A percentile compares a stretch with the other conserved stretches of the same genome.
Evolutionary conservation across 2,329 filamentous ascomycete genomes (phyloP).

Genomic region (Arthrobotrys musiformis): DNA sequence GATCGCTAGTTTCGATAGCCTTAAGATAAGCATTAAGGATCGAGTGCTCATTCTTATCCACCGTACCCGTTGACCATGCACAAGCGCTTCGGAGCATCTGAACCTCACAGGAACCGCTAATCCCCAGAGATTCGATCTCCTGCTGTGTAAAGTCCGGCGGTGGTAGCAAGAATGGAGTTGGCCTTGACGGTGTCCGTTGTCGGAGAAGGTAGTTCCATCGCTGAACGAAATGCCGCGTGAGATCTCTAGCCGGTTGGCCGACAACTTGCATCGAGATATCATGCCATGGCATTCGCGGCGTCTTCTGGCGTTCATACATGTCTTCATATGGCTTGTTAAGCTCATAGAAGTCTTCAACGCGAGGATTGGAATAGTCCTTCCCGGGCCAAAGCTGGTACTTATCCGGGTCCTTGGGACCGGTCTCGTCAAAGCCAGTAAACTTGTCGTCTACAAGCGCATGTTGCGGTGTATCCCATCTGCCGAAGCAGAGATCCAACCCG

Average conservation of each 20-base stretch:
- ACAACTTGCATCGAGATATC: slow-evolving; percentile 98
- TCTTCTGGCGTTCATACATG: slow-evolving; percentile 92
- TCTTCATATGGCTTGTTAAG: slow-evolving; percentile 96
- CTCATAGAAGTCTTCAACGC: slow-evolving; percentile 93
- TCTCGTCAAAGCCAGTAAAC: slow-evolving; percentile 88
- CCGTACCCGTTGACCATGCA: slow-evolving; percentile 89
- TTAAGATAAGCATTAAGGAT: slow-evolving; percentile 96
- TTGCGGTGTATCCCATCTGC: slow-evolving; percentile 95
- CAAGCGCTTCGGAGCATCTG: slow-evolving; percentile 92
- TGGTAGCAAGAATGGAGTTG: slow-evolving; percentile 90
- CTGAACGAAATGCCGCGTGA: slow-evolving; percentile 96
- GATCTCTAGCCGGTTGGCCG: slow-evolving; percentile 90
- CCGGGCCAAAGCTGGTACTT: slow-evolving; percentile 96
- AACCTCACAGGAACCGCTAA: slow-evolving; percentile 94
- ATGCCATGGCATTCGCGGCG: slow-evolving; percentile 98
- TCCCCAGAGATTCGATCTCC: slow-evolving; percentile 85
- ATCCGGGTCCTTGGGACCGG: slow-evolving; percentile 82
- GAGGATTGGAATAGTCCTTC: slow-evolving; percentile 97
- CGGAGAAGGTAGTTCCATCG: slow-evolving; percentile 97
- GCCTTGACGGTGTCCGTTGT: slow-evolving; percentile 89
- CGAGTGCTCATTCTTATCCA: slow-evolving; percentile 85
- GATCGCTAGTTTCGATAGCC: slow-evolving; percentile 92
- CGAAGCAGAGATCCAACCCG: slow-evolving; percentile 95
- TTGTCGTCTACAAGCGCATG: slow-evolving; percentile 93
- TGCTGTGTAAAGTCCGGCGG: slow-evolving; percentile 89